These are phyloP conservation scores for Trichosanthes truncata DNA, from an alignment of 306 rosid genomes.

Conservation along the genomic window DNA sequence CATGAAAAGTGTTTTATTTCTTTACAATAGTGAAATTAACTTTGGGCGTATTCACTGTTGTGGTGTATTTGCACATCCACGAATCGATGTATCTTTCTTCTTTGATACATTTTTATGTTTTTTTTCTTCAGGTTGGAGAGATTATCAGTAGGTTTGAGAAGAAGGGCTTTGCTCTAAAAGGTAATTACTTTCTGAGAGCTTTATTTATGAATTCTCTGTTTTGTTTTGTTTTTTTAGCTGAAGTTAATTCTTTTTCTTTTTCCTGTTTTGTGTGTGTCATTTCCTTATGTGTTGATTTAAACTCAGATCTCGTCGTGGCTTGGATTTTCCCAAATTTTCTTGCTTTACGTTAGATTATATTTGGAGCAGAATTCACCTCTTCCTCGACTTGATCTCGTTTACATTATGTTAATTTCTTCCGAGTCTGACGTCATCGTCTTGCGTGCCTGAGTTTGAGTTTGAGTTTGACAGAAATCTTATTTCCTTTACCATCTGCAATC, in stretches of 20 bases:
- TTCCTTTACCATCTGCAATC: not conserved
- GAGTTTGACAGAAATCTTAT: not conserved
- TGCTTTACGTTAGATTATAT: not conserved
- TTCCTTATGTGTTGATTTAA: not conserved
- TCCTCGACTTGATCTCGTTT: not conserved
- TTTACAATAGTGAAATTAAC: too few relatives aligned
- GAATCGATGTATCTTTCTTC: not conserved
- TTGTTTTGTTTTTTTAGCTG: not conserved
- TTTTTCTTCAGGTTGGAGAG: constrained; percentile 59
- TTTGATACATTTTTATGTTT: not conserved
- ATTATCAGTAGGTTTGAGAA: constrained; percentile 88
- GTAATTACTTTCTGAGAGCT: constrained; percentile 15
- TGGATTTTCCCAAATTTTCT: not conserved
- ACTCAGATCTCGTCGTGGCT: not conserved
- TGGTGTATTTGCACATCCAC: not conserved
- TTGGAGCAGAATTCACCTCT: not conserved
- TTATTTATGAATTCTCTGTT: not conserved
- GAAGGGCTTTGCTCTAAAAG: constrained; percentile 83
- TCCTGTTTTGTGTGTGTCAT: not conserved
- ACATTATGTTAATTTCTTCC: not conserved
- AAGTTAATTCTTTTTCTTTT: not conserved
- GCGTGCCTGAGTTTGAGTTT: not conserved
- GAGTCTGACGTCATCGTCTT: not conserved
- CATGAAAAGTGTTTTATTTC: too few relatives aligned
- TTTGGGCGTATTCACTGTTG: not conserved